These are phyloP conservation scores for Xylaria hypoxylon DNA, from an alignment of 2,329 filamentous ascomycete genomes.

Conservation along the genomic window DNA sequence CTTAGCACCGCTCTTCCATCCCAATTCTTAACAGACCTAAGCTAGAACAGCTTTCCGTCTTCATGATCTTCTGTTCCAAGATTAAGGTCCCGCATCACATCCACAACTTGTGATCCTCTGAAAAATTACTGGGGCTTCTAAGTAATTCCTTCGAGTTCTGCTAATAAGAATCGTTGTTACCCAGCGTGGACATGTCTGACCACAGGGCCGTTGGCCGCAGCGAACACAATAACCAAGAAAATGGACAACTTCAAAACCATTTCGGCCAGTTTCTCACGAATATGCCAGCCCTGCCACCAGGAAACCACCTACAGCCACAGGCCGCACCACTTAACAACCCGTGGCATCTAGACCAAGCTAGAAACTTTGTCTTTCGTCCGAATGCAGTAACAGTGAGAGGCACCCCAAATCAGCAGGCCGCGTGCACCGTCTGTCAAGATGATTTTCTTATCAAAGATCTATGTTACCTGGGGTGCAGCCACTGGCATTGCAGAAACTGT, in stretches of 20 bases:
- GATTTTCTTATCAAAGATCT: not conserved
- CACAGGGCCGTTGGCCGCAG: not conserved
- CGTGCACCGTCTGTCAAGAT: slow-evolving; percentile 29
- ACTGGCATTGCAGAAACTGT: slow-evolving; percentile 36
- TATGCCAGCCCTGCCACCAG: not conserved
- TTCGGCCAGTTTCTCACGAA: not conserved
- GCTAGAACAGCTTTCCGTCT: not conserved
- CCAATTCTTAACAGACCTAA: not conserved
- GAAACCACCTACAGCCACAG: not conserved
- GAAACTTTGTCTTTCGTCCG: too few species aligned
- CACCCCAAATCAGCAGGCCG: not conserved
- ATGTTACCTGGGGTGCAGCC: slow-evolving; percentile 1
- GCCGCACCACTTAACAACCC: not conserved
- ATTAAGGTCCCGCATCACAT: not conserved
- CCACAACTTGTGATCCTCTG: not conserved
- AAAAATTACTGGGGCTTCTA: not conserved
- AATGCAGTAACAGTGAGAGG: too few species aligned
- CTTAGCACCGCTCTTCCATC: not conserved
- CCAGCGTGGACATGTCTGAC: not conserved
- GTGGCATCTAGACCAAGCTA: not conserved
- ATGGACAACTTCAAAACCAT: not conserved
- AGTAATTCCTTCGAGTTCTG: not conserved
- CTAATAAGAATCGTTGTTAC: not conserved
- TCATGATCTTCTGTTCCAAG: too few species aligned
- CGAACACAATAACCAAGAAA: not conserved